Evolutionary conservation across 2,329 filamentous ascomycete genomes (phyloP).

Genomic region (Allantophomopsis lycopodina): DNA sequence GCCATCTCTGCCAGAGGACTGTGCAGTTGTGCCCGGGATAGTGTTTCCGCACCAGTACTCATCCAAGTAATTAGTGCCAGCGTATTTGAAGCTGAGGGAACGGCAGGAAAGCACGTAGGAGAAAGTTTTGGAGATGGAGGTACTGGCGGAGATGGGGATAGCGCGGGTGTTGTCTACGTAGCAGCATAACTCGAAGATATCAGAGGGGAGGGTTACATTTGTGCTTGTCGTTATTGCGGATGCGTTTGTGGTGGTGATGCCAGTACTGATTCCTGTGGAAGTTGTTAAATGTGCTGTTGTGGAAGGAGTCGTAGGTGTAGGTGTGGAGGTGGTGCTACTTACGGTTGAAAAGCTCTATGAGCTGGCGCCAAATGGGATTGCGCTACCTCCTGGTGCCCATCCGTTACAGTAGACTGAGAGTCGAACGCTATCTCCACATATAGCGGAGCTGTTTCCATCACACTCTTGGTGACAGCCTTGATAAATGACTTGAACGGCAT

Average conservation of each 20-base stretch:
- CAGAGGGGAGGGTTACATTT: not conserved
- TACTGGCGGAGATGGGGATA: not conserved
- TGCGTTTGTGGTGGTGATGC: not conserved
- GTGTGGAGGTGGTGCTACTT: too few relatives aligned
- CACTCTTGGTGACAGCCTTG: not conserved
- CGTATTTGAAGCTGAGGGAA: not conserved
- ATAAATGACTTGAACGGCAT: not conserved
- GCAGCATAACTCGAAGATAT: not conserved
- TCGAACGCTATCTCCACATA: slow-evolving; percentile 13
- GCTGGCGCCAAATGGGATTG: too few relatives aligned
- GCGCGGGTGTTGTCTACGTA: not conserved
- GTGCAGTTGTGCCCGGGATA: not conserved
- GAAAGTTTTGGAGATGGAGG: not conserved
- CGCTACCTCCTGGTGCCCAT: not conserved
- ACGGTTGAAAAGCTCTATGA: too few relatives aligned
- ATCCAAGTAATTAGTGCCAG: not conserved
- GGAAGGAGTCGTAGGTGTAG: too few relatives aligned
- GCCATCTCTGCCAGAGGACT: not conserved
- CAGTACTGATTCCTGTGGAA: too few relatives aligned
- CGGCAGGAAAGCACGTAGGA: not conserved
- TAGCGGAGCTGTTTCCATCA: slow-evolving; percentile 10
- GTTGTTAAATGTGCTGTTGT: too few relatives aligned
- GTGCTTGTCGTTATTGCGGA: not conserved
- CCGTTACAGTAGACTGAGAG: slow-evolving; percentile 5
- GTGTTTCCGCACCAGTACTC: not conserved